Evolutionary conservation across 1,139 yeast genomes (phyloP), one percentile per base, ranked within the genome.

Genomic region (Nakaseomyces nivariensis): DNA sequence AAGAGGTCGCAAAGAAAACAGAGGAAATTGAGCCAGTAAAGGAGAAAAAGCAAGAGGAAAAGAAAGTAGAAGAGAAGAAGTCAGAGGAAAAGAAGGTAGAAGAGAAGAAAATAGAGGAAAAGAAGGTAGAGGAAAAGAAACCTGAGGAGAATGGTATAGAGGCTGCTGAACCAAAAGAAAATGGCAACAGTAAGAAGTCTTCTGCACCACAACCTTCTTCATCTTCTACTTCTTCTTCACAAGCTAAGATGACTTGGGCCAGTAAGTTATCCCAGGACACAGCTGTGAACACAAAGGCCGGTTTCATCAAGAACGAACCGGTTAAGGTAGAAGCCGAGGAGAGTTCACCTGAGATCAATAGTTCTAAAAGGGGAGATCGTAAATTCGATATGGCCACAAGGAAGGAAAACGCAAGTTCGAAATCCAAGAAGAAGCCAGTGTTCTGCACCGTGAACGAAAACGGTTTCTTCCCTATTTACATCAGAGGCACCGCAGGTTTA

Each of bases 141-240:
- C 22, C 13, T 33, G 43, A 49, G 34, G 38, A 47, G 63, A 56
- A 56, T 33, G 62, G 71, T 45, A 67, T 69, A 0, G 59, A 77
- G 1, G 52, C 74, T 40, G 58, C 64, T 24, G 72, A 73, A 49
- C 68, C 77, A 4, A 63, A 62, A 17, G 67, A 66, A 5, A 73
- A 72, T 59, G 67, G 72, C 59, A 49, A 52, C 54, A 43, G 17
- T 55, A 51, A 45, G 54, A 52, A 49, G 13, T 27, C 34, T 5
- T 7, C 34, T 22, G n/a, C 33, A 4, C 34, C 44, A n/a, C 22
- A 17, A 17, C 31, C 31, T 29, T 27, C 34, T n/a, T 10, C 33
- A 2, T n/a, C 44, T 5, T 2, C n/a, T 13, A 5, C 33, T n/a
- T 11, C 33, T 4, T 43, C 49, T 5, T 40, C 45, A 24, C 33